Base-by-base conservation (phyloP, 1,284 basidiomycete species). In the Gomphus bonarii region DNA sequence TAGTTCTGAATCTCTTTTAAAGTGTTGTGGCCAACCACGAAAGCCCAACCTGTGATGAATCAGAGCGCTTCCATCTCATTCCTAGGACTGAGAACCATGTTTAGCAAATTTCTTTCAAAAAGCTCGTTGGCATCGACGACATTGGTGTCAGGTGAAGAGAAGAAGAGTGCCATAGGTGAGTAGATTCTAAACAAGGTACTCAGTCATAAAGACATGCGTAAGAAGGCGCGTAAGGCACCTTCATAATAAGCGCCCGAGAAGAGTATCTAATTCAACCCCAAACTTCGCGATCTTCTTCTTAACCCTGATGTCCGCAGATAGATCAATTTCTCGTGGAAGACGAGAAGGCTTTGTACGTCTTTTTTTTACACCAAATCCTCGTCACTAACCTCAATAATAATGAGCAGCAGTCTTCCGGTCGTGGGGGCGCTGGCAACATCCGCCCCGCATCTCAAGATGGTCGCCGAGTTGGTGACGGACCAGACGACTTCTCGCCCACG, bases 391-490 rank as follows among this genome's bases (percentile, higher is more conserved):
- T 12, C 47, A 31, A 10, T n/a, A 31, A 10, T n/a, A 1, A 31
- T 53, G 43, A 48, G 16, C 63, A 82, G 76, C 70, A 72, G 58
- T 84, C 82, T 5, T 80, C 79, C 20, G 84, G 85, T 5, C 73
- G 85, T 59, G 85, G 85, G 1, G 85, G 85, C 11, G 61, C 75
- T 11, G 85, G 85, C 38, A 88, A 88, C 68, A 81, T 87, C 58
- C 75, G 76, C 58, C 72, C 66, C 25, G 73, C 48, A 2, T 75
- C 76, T 36, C 71, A 70, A 35, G 74, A 77, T 43, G 54, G 63
- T n/a, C 68, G 69, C 25, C 66, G 69, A 25, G 52, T 59, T 35
- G 40, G 49, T 12, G 66, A 67, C 25, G 75, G 72, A 1, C 70
- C 74, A 16, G 76, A 79, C 58, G 76, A 78, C 59, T 73, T 72